Base-by-base conservation (phyloP, 495 filamentous ascomycete species). In the Tuber aestivum region DNA sequence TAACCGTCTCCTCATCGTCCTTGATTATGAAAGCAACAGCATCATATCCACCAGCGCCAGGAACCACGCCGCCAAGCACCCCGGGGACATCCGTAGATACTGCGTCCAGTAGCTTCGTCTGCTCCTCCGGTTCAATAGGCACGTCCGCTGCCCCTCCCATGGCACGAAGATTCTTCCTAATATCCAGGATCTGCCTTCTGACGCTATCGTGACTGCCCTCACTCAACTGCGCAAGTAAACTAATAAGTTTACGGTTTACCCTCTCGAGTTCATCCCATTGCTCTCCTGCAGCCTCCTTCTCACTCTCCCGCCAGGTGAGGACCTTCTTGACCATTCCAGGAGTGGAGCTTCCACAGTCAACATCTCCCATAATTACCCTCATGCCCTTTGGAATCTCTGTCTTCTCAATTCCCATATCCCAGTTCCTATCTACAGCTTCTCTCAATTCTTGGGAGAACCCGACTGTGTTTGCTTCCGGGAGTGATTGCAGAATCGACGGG, bases 251-350 rank as follows among this genome's bases (percentile, higher is more conserved):
- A 76, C 92, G 91, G 84, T 97, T 97, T 70, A 88, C 86, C 23
- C 80, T 83, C 83, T 97, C 93, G 71, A 99, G 82, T 40, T 87
- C 86, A 61, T 87, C 86, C 93, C 94, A 97, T 9, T 95, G 84
- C 73, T 82, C 78, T 74, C 89, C 88, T 18, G 95, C 92, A 35
- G 88, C 90, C n/a, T 87, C 85, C 20, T 86, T 85, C 44, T 94
- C 90, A 61, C 87, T 84, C 61, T 90, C 90, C 76, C 91, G 87
- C 95, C 95, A 99, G 69, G 87, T 87, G 6, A 97, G 86, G 23
- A 99, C 92, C 82, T 92, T 89, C 86, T 93, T 96, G 38, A 97
- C 95, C 95, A 99, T 97, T 9, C 93, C 90, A 0, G 95, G 94
- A 20, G 95, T 97, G 83, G 95, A 87, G n/a, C 90, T 93, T 69